These are phyloP conservation scores for Sporisorium scitamineum DNA, from an alignment of 1,284 basidiomycete genomes.

Conservation along the genomic window DNA sequence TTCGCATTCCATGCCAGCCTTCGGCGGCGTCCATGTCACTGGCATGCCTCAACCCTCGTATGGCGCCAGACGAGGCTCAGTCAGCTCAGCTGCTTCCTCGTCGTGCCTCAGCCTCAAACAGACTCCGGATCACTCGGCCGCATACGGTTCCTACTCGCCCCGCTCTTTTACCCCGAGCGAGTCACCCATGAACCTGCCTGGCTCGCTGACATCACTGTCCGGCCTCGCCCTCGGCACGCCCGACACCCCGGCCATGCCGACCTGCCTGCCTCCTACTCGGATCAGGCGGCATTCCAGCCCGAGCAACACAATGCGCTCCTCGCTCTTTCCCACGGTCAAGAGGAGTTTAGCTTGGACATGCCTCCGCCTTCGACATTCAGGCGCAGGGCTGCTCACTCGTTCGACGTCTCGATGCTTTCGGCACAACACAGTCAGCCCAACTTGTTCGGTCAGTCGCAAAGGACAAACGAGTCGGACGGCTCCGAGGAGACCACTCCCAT, in stretches of 20 bases:
- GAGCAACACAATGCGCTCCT: conserved; percentile 49
- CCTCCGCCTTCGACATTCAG: conserved; percentile 35
- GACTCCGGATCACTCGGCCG: conserved; percentile 27
- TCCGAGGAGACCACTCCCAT: conserved; percentile 55
- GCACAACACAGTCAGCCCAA: conserved; percentile 16
- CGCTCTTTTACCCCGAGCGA: conserved; percentile 44
- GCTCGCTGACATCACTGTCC: conserved; percentile 43
- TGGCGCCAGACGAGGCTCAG: conserved; percentile 33
- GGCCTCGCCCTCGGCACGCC: conserved; percentile 48
- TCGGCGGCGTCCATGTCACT: conserved; percentile 13
- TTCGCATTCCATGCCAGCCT: conserved; percentile 39
- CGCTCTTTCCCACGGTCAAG: conserved; percentile 41
- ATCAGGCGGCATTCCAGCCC: conserved; percentile 31
- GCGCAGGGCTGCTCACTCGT: conserved; percentile 44
- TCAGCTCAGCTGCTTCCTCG: conserved; percentile 44
- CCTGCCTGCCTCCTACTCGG: conserved; percentile 11
- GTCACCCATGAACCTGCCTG: conserved; percentile 46
- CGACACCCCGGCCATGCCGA: conserved; percentile 27
- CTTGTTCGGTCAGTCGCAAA: conserved; percentile 10
- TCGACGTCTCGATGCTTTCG: conserved; percentile 47
- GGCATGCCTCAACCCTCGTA: conserved; percentile 21
- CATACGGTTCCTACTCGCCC: conserved; percentile 39
- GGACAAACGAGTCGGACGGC: conserved; percentile 44
- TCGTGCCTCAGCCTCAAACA: conserved; percentile 41
- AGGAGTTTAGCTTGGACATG: conserved; percentile 39